A percentile compares a stretch with the other conserved stretches of the same genome.
Conservation (phyloP, 768 basidiomycete genomes). For the Cubamyces lactineus region DNA sequence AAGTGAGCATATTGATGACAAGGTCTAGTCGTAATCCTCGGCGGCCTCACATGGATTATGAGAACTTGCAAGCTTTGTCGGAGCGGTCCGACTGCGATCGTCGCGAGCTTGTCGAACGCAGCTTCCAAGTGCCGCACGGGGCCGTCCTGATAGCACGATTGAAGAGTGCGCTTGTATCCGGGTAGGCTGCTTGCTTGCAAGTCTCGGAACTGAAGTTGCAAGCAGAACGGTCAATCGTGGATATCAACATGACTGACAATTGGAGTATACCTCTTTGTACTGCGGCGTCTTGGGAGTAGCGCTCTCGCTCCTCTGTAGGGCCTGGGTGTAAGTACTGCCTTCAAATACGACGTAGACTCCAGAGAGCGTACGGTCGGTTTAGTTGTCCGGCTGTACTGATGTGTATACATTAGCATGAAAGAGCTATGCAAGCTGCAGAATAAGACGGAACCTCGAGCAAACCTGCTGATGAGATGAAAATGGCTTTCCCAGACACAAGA, state of each 20-base stretch:
- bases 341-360: not conserved
- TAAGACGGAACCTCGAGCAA: slow-evolving; percentile 40
- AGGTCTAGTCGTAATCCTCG: too few species aligned
- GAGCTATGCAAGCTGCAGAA: not conserved
- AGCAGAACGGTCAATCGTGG: too few species aligned
- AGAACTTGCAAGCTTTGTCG: slow-evolving; percentile 19
- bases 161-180: slow-evolving; percentile 69
- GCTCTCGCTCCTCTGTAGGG: not conserved
- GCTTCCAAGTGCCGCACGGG: slow-evolving; percentile 31
- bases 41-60: slow-evolving; percentile 23
- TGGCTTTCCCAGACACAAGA: slow-evolving; percentile 63
- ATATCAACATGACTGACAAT: too few species aligned
- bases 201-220: slow-evolving; percentile 63
- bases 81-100: not conserved
- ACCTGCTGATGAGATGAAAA: slow-evolving; percentile 70
- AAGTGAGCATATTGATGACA: too few species aligned
- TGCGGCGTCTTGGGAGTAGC: slow-evolving; percentile 7
- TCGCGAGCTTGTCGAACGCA: slow-evolving; percentile 29
- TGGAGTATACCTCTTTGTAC: slow-evolving; percentile 13
- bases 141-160: slow-evolving; percentile 48
- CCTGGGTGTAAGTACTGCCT: not conserved
- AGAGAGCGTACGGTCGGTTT: too few species aligned
- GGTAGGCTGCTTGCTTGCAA: slow-evolving; percentile 73
- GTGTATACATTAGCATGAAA: not conserved
- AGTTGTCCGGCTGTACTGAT: too few species aligned